Evolutionary conservation across 2,329 filamentous ascomycete species (phyloP).

Genomic region (Bisporella sp.): DNA sequence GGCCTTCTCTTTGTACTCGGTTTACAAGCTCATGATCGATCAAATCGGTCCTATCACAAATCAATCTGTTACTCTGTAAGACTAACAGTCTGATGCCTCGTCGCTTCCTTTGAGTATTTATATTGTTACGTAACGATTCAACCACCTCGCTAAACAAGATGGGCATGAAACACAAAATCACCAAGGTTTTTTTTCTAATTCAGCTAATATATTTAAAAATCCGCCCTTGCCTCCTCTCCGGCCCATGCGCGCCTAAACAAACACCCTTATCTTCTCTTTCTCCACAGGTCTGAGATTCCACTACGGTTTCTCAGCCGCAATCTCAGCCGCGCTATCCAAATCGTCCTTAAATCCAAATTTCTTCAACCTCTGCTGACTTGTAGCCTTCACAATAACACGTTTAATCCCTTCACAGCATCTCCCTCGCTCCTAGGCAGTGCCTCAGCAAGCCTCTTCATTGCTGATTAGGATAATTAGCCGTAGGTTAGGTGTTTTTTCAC

Average conservation of each 20-base stretch:
- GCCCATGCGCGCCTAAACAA: conserved; percentile 56
- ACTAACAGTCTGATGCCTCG: too few relatives aligned
- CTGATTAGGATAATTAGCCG: conserved; percentile 6
- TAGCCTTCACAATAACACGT: conserved; percentile 45
- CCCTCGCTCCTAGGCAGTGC: conserved; percentile 49
- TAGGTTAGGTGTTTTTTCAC: too few relatives aligned
- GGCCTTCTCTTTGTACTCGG: too few relatives aligned
- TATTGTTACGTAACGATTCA: too few relatives aligned
- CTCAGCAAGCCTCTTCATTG: conserved; percentile 44
- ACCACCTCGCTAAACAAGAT: too few relatives aligned
- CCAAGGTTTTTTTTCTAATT: too few relatives aligned
- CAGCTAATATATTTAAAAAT: conserved; percentile 19
- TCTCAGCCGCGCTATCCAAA: conserved; percentile 53
- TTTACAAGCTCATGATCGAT: too few relatives aligned
- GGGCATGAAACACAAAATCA: too few relatives aligned
- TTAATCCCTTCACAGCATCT: conserved; percentile 50
- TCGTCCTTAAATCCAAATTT: conserved; percentile 52
- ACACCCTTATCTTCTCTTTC: conserved; percentile 42
- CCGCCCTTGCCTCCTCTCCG: conserved; percentile 47
- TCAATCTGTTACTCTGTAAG: too few relatives aligned
- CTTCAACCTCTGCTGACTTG: conserved; percentile 44
- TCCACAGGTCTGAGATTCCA: conserved; percentile 51
- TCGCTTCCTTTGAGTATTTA: too few relatives aligned
- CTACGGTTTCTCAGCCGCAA: conserved; percentile 51
- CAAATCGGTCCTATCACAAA: too few relatives aligned